Base-by-base conservation (phyloP, 2,329 filamentous ascomycete genomes). In the Aspergillus aculeatinus region DNA sequence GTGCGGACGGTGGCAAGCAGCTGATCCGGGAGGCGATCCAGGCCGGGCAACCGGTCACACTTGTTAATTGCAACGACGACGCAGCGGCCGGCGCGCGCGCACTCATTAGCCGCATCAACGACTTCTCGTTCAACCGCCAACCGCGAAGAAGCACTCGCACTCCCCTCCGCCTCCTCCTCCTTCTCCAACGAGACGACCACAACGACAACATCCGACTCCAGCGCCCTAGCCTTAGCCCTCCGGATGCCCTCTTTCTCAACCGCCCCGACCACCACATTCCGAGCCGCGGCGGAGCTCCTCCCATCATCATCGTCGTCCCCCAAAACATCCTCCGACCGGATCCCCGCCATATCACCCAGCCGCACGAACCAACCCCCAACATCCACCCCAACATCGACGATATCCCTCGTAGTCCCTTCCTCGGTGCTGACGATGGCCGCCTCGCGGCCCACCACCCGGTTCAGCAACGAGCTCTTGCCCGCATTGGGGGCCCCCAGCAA, bases 391-490 rank as follows among this genome's bases (percentile, higher is more conserved):
- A 95, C 90, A 78, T 99, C 95, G 11, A 99, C 89, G 55, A 99
- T 88, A 77, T 99, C 95, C 61, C 95, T 81, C 6, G 95, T 99
- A 0, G 95, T 99, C 0, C 95, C 95, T 44, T 92, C 92, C 77
- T 98, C 93, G 0, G 87, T 84, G 49, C 92, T 96, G 7, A 99
- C 95, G 68, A 99, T 99, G 3, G 93, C 96, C 2, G 95, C 95
- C 73, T 98, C 94, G 55, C 93, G 83, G 0, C 95, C 94, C 3
- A 97, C 91, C 54, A 99, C 85, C 23, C 88, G 81, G 72, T 99
- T 99, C 76, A 99, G 86, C 61, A 99, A 77, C 14, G 92, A 97
- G 74, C 93, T 97, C 75, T 99, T 99, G 14, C 95, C 95, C 0
- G 89, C 92, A 70, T 99, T 99, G 0, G 95, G 95, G 6, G 93